Conservation (phyloP, 164 flowering plant species). For the Dillenia suffruticosa region DNA sequence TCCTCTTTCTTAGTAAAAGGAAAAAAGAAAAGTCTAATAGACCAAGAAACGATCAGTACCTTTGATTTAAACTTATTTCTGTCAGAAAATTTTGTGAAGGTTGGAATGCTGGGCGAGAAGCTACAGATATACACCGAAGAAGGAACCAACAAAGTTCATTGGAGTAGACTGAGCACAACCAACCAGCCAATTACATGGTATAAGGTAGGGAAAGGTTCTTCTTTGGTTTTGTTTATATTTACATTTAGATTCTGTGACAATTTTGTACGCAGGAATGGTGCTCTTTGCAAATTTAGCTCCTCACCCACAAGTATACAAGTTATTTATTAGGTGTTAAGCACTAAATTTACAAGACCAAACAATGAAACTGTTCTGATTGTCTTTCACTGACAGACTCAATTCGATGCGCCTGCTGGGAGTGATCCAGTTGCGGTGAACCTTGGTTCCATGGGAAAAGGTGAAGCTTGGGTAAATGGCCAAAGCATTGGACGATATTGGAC, state of each 20-base stretch:
- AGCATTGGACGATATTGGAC: conserved; percentile 81
- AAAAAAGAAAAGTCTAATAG: too few species aligned
- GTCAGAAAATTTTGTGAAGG: conserved; percentile 18
- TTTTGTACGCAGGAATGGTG: too few species aligned
- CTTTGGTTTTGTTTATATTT: too few species aligned
- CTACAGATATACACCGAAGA: conserved; percentile 25
- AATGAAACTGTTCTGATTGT: too few species aligned
- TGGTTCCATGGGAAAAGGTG: conserved; percentile 69
- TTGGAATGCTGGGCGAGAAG: conserved; percentile 49
- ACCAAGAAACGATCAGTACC: too few species aligned
- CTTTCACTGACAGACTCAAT: conserved; percentile 28
- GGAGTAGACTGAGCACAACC: conserved; percentile 24
- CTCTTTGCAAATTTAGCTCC: too few species aligned
- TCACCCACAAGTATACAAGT: too few species aligned
- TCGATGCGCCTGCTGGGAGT: conserved; percentile 49
- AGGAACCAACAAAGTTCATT: conserved; percentile 26
- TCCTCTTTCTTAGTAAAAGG: too few species aligned
- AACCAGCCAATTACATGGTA: conserved; percentile 32
- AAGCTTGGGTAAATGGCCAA: conserved; percentile 72
- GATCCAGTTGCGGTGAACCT: conserved; percentile 55
- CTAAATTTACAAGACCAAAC: too few species aligned
- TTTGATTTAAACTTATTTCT: too few species aligned
- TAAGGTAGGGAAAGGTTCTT: conserved; percentile 24
- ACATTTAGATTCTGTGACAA: too few species aligned
- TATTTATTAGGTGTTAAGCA: too few species aligned